Base-by-base conservation (phyloP, 352 stramenopile genomes). In the Globisporangium solare region DNA sequence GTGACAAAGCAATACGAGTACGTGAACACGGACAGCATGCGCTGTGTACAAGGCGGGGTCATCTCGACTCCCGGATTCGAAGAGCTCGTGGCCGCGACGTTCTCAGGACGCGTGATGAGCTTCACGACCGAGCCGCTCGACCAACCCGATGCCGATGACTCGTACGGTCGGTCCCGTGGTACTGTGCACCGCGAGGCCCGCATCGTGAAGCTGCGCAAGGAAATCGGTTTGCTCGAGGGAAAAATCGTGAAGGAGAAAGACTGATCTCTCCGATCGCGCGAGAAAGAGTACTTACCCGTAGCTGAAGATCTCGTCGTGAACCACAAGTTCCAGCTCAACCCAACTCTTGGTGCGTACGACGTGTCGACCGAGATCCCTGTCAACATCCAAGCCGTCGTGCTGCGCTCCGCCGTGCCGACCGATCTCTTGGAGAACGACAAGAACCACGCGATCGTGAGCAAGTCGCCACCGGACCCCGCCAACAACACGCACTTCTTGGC, bases 61-160 rank as follows among this genome's bases (percentile, higher is more conserved):
- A 63, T 94, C 4, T 82, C 78, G 15, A 92, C 83, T 0, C 78
- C 78, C 0, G 83, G 79, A 6, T 92, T 72, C 47, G 78, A 92
- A 15, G 83, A 95, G 54, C 45, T 95, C 32, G 67, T 95, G 2
- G 73, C 79, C 11, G 83, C 73, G 3, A 94, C 86, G 6, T 95
- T 93, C 56, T 89, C 81, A 2, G 86, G 86, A 0, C 75, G 81
- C 39, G 67, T 95, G 0, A 64, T 94, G 43, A 92, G 78, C 54
- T 92, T 94, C 51, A 95, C 79, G 31, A 89, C 86, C 6, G 83
- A 94, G 54, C 82, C 83, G 6, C 71, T 94, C 14, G 83, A 92
- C 37, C 74, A 92, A 37, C 68, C 73, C 1, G 86, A 93, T 47
- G 58, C 56, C 1, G 81, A 90, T 22, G 86, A 95, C 57, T 72